Evolutionary conservation across 176 grass and related monocot genomes (phyloP).

Genomic region (Phoenix dactylifera): DNA sequence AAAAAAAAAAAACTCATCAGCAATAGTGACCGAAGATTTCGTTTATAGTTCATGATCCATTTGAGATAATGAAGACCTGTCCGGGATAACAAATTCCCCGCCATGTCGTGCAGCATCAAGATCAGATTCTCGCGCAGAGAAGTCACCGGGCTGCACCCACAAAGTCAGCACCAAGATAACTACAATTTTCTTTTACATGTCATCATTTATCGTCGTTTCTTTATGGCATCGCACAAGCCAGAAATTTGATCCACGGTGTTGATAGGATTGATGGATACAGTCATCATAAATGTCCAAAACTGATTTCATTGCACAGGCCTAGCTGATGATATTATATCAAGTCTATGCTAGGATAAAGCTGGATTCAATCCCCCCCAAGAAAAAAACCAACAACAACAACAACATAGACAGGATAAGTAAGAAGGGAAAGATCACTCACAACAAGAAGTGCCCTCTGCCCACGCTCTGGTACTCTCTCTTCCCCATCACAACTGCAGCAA

Average conservation of each 20-base stretch:
- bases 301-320: too few species aligned
- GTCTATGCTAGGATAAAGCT: too few species aligned
- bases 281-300: too few species aligned
- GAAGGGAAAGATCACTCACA: conserved; percentile 17
- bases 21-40: too few species aligned
- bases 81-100: conserved; percentile 22
- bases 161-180: conserved; percentile 1
- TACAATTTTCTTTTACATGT: too few species aligned
- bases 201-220: too few species aligned
- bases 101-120: conserved; percentile 20
- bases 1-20: background rate
- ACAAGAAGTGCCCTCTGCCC: conserved; percentile 21
- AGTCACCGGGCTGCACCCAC: conserved; percentile 25
- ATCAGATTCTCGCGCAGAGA: conserved; percentile 32
- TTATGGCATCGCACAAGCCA: too few species aligned
- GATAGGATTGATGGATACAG: too few species aligned
- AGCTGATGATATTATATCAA: too few species aligned
- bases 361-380: background rate
- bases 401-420: background rate
- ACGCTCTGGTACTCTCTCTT: conserved; percentile 18
- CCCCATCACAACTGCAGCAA: conserved; percentile 19
- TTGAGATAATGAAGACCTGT: conserved; percentile 8
- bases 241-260: too few species aligned
- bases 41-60: too few species aligned
- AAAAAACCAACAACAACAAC: background rate